phyloP scores from a whole-genome alignment of 2,329 filamentous ascomycete genomes.

The Neofusicoccum ribis region DNA sequence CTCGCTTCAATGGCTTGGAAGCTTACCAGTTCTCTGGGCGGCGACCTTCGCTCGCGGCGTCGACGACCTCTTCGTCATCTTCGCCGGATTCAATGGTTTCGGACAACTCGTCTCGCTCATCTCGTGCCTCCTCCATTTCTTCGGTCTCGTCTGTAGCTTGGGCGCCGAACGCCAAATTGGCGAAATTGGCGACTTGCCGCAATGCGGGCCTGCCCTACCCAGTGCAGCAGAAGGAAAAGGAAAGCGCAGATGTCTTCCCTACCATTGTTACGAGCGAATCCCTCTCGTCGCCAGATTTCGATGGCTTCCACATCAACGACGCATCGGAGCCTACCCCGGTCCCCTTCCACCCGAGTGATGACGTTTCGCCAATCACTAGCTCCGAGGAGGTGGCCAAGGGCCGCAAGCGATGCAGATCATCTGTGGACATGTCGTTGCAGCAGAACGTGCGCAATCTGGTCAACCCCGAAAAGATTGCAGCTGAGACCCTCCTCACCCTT shows the following conservation, averaged over 20 bases:
- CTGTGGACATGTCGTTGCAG: conserved; percentile 59
- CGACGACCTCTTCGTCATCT: conserved; percentile 53
- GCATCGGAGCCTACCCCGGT: conserved; percentile 29
- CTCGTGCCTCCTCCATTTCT: conserved; percentile 56
- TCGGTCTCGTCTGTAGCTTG: conserved; percentile 52
- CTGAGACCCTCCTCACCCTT: conserved; percentile 13
- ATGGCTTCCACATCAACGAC: conserved; percentile 54
- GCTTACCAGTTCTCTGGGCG: conserved; percentile 48
- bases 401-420: conserved; percentile 63
- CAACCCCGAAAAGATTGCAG: conserved; percentile 24
- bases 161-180: conserved; percentile 54
- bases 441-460: conserved; percentile 68
- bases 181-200: conserved; percentile 54
- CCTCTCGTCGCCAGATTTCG: conserved; percentile 41
- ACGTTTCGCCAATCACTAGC: conserved; percentile 2
- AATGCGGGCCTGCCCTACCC: conserved; percentile 47
- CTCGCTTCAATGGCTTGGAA: conserved; percentile 42
- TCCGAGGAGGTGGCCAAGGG: conserved; percentile 29
- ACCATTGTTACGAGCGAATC: conserved; percentile 31
- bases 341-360: conserved; percentile 17
- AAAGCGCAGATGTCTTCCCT: conserved; percentile 32
- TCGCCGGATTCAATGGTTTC: conserved; percentile 66
- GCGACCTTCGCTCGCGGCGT: conserved; percentile 51
- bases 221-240: conserved; percentile 38
- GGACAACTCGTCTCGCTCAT: conserved; percentile 56